Percentiles rank a stretch among this genome's conserved stretches.
These are phyloP conservation scores for Chaetomium strumarium DNA, from an alignment of 2,329 filamentous ascomycete species.

Conservation along the genomic window DNA sequence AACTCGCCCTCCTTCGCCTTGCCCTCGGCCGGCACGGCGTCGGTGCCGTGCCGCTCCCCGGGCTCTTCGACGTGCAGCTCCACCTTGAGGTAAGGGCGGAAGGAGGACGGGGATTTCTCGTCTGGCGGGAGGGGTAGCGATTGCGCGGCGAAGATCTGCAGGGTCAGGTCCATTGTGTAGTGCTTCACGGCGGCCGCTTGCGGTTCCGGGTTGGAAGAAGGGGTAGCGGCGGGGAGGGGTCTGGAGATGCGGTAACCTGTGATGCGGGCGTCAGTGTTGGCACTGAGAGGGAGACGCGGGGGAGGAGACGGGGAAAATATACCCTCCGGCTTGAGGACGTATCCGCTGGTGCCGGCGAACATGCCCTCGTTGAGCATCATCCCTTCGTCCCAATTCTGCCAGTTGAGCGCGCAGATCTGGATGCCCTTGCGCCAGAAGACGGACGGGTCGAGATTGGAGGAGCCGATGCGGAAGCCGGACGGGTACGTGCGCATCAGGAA, in stretches of 20 bases:
- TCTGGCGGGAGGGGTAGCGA: constrained; percentile 59
- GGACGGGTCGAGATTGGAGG: constrained; percentile 79
- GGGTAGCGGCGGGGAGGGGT: constrained; percentile 25
- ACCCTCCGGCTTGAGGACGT: constrained; percentile 77
- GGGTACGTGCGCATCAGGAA: constrained; percentile 88
- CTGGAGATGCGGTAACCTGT: constrained; percentile 36
- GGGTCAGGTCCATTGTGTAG: constrained; percentile 60
- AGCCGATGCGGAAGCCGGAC: constrained; percentile 71
- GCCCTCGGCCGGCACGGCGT: constrained; percentile 35
- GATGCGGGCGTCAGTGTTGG: background rate
- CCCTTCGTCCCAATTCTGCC: constrained; percentile 83
- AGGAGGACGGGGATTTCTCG: constrained; percentile 47
- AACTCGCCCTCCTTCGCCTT: constrained; percentile 52
- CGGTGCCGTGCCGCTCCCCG: constrained; percentile 40
- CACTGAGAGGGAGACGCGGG: background rate
- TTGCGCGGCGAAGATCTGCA: constrained; percentile 74
- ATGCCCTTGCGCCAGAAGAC: constrained; percentile 84
- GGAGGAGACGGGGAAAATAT: constrained; percentile 10
- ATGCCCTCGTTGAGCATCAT: constrained; percentile 96
- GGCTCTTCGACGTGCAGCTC: constrained; percentile 76
- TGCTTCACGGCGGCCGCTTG: constrained; percentile 36
- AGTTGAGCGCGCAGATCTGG: constrained; percentile 89
- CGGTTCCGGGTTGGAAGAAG: constrained; percentile 16
- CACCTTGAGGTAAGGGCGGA: constrained; percentile 77
- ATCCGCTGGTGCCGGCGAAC: constrained; percentile 80